phyloP scores from a whole-genome alignment of 495 filamentous ascomycete genomes.

The Tuber aestivum region DNA sequence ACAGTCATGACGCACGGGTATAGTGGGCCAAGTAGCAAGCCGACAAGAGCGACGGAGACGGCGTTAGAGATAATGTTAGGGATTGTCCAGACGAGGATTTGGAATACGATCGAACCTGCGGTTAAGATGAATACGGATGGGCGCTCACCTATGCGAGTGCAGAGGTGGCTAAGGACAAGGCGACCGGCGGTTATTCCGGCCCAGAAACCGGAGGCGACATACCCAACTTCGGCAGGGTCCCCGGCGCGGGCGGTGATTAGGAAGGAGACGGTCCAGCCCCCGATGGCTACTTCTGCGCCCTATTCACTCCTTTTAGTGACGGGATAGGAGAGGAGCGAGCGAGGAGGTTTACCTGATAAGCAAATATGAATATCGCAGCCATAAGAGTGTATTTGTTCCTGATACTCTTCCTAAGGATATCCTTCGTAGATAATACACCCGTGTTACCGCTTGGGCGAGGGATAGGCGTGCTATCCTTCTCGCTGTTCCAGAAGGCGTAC shows the following conservation, averaged over 20 bases:
- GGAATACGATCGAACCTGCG: constrained; percentile 56
- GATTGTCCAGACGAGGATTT: constrained; percentile 67
- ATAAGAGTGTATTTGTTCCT: constrained; percentile 52
- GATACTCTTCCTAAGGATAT: constrained; percentile 9
- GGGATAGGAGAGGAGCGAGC: background rate
- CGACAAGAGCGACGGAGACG: constrained; percentile 63
- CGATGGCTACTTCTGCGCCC: constrained; percentile 57
- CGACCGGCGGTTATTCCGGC: constrained; percentile 62
- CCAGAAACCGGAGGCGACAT: constrained; percentile 79
- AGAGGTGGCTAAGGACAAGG: constrained; percentile 60
- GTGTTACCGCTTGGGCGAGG: constrained; percentile 1
- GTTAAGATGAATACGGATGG: constrained; percentile 56
- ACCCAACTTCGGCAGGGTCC: constrained; percentile 62
- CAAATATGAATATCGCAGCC: constrained; percentile 59
- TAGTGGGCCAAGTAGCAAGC: constrained; percentile 66
- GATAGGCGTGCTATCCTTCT: constrained; percentile 21
- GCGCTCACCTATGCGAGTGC: constrained; percentile 62
- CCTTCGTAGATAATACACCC: constrained; percentile 15
- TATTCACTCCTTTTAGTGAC: constrained; percentile 5
- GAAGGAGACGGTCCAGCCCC: constrained; percentile 73
- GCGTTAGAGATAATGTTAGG: constrained; percentile 66
- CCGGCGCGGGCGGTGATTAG: constrained; percentile 64
- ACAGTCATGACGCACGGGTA: constrained; percentile 66
- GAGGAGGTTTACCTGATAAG: constrained; percentile 49
- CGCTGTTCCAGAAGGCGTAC: constrained; percentile 54